Base-by-base conservation (phyloP, 805 yeast genomes). In the Kodamaea kakaduensis region DNA sequence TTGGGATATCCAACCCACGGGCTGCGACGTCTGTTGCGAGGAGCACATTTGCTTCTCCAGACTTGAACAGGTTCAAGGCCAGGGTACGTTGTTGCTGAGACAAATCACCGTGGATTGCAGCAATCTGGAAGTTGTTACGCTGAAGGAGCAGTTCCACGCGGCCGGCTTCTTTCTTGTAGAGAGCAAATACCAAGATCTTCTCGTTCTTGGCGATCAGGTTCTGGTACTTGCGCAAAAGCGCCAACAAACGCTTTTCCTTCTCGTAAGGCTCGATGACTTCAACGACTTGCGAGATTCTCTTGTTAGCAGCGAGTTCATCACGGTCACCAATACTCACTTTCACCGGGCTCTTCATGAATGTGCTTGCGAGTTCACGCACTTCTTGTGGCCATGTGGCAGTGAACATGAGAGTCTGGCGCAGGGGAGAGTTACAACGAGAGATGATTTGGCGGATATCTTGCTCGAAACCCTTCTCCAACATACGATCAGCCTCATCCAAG, bases 351-450 rank as follows among this genome's bases (percentile, higher is more conserved):
- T 73, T 76, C 95, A 93, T 84, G 62, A 83, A 93, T 5, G 83
- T 75, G 13, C 78, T 56, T 6, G 98, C 98, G 44, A 93, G 72
- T 45, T 87, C 94, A 55, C 97, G 81, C 22, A 93, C 97, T 64
- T 90, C 95, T 51, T 84, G 85, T n/a, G 99, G 99, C 98, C 98
- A 93, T 1, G 99, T 93, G n/a, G 99, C 99, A 7, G 98, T 90
- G 64, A 93, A 93, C 97, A 93, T 93, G 45, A 93, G 71, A 0
- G 98, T 93, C 63, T 90, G 97, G 66, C 97, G 73, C 18, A 71
- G 51, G 8, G 36, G 25, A 16, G 46, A 33, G 16, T 74, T 67
- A 10, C 86, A 72, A 38, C 69, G 66, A 30, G 81, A 75, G 55
- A 93, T 78, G 46, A 93, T 87, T 44, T 73, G 70, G 58, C 84